Base-by-base conservation (phyloP, 2,329 filamentous ascomycete genomes). In the Cadophora sp. region DNA sequence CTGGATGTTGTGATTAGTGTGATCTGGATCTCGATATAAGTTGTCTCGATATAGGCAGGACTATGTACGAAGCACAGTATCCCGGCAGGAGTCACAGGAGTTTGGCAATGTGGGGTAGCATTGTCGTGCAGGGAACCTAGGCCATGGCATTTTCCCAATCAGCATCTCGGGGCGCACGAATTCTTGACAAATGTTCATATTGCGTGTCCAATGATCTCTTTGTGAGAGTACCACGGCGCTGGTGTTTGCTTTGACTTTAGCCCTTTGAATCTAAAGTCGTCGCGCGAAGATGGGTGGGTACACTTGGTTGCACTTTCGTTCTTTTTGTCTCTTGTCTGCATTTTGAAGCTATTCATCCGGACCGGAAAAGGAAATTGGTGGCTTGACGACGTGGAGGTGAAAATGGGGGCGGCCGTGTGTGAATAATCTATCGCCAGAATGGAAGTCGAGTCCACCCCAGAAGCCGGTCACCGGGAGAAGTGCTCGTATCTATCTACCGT, bases 1-100 rank as follows among this genome's bases (percentile, higher is more conserved):
- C 83, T 92, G 80, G 89, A 92, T 74, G 87, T 91, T 62, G 88
- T 92, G 66, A 84, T 92, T 76, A 90, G 89, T 82, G 83, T 92
- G 74, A 92, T 94, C 79, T 96, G 92, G 92, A 88, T 96, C 65
- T 67, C 73, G 61, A 70, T 77, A 71, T 76, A 70, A 59, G 64
- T 22, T 48, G 7, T 22, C 73, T 59, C 73, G 61, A 70, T 76
- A 71, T 76, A 69, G 60, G 64, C 50, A 48, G 24, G 12, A 67
- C 19, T 34, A 58, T 59, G 31, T 66, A 53, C 46, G 43, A 61
- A 27, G 43, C 19, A 48, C 43, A 22, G 64, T 58, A 43, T 29
- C 19, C 31, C 46, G 61, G 53, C 19, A 37, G 29, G 55, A 60
- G 61, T 51, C 66, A 62, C 53, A 65, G 37, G 58, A 62, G 53